phyloP scores from a whole-genome alignment of 129 eudicot genomes.

The Mikania micrantha region DNA sequence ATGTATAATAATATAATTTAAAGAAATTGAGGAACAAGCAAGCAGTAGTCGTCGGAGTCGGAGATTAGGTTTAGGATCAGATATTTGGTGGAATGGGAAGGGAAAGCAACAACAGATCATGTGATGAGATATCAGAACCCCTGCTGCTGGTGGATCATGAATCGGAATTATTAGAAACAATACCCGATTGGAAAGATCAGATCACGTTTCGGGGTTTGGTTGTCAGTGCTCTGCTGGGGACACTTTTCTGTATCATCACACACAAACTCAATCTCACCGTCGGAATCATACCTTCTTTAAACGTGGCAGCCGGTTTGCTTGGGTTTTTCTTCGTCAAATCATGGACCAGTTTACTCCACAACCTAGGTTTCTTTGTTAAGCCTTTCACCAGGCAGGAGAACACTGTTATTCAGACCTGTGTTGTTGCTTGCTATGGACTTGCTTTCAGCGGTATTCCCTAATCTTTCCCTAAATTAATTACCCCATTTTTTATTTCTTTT shows the following conservation, averaged over 20 bases:
- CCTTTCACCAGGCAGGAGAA: constrained; percentile 85
- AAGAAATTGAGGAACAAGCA: too few relatives aligned
- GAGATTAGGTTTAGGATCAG: too few relatives aligned
- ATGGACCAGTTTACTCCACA: constrained; percentile 56
- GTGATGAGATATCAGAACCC: constrained; percentile 64
- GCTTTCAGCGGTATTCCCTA: constrained; percentile 65
- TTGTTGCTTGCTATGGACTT: constrained; percentile 93
- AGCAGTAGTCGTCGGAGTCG: too few relatives aligned
- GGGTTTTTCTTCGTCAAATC: constrained; percentile 80
- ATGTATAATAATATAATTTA: too few relatives aligned
- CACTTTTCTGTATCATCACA: constrained; percentile 75
- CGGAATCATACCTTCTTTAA: constrained; percentile 89
- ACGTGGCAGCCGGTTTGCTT: constrained; percentile 83
- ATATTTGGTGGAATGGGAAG: too few relatives aligned
- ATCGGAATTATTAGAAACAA: constrained; percentile 11
- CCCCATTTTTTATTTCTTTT: too few relatives aligned
- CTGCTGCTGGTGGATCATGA: constrained; percentile 33
- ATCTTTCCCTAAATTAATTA: neutral
- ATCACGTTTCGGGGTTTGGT: constrained; percentile 72
- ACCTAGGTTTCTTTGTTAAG: constrained; percentile 39
- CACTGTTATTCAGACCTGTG: constrained; percentile 92
- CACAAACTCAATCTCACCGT: constrained; percentile 92
- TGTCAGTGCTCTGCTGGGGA: constrained; percentile 69
- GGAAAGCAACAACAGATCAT: constrained; percentile 15
- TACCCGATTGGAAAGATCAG: constrained; percentile 90